Evolutionary conservation across 192 early-diverging fungal species (phyloP), one percentile per base, ranked within the genome.

Genomic region (Umbelopsis isabellina): DNA sequence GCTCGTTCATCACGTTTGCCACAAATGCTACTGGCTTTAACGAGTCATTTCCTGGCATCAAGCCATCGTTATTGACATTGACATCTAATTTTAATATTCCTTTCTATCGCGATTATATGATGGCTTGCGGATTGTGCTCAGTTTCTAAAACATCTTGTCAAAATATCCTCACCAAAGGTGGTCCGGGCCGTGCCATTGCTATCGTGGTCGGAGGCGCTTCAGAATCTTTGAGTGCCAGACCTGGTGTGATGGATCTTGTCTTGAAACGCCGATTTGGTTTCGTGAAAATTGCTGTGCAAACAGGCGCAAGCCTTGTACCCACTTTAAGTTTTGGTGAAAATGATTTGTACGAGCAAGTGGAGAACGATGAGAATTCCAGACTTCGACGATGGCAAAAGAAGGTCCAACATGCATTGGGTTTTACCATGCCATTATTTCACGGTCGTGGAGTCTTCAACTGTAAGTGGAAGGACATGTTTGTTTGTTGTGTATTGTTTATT

Each of bases 281-380:
- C 76, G 86, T 99, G 64, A 90, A 92, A 58, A 79, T 97, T 58
- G 97, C 97, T n/a, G 83, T 98, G 13, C 79, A 82, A 15, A 86
- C 91, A 46, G 81, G 83, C 7, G 91, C 94, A 1, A 82, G 82
- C 35, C 80, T 99, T 18, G 94, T 96, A 7, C 97, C 97, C 5
- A 88, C 93, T 1, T 91, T 94, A 73, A 90, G 89, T 37, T 98
- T 99, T 84, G 96, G 95, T 66, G 96, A 99, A 78, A 96, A 93
- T 77, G 90, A 97, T 16, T 78, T 96, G 41, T 98, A 91, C 78
- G 83, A 91, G 21, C 92, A 96, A 23, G 82, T 91, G 21, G 79
- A 81, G 61, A 92, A 92, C 64, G 77, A 72, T 1, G 71, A 87
- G 13, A 91, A 90, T 15, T 85, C 90, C 3, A 75, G 76, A 53